Evolutionary conservation across 2,329 filamentous ascomycete species (phyloP), one percentile per base, ranked within the genome.

Genomic region (Pseudonectria buxi): DNA sequence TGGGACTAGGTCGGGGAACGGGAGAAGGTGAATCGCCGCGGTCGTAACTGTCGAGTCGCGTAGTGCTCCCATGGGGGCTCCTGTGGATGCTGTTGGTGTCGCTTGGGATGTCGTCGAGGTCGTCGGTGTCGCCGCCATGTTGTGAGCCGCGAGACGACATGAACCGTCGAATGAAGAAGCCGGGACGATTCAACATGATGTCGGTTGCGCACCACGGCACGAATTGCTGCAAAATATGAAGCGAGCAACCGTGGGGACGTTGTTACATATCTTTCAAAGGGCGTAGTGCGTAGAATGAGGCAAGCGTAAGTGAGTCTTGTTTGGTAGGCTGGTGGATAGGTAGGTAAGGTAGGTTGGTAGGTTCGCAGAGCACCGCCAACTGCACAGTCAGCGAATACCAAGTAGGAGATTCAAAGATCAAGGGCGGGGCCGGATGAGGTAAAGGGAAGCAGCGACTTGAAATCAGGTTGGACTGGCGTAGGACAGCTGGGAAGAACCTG

Each of bases 131-230:
- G 24, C 40, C 39, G 26, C 39, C 45, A 18, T 39, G 29, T 33
- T 41, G 40, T 14, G 40, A 35, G 10, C 37, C 42, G 28, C 39
- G 18, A 7, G 47, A 39, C 27, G 33, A 41, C 44, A 54, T 50
- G 30, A 54, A 41, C 26, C 51, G 44, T 32, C 49, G 42, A 35
- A 54, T 44, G 13, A 48, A 41, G 28, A 43, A 39, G 13, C 43
- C 51, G 38, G 44, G 45, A 29, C 39, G 41, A 15, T 37, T 39
- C 28, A 41, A 26, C 51, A 54, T 54, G 30, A 30, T 50, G 40
- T 29, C 36, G 28, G 30, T 30, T 36, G 26, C 14, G 26, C 18
- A 34, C 24, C 33, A 35, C 45, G 30, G 29, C 43, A 35, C 39
- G 37, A 39, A 26, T 24, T 28, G 32, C 26, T 40, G 38, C 35